Evolutionary conservation across 352 stramenopile genomes (phyloP).

Genomic region (Phytophthora quininea): DNA sequence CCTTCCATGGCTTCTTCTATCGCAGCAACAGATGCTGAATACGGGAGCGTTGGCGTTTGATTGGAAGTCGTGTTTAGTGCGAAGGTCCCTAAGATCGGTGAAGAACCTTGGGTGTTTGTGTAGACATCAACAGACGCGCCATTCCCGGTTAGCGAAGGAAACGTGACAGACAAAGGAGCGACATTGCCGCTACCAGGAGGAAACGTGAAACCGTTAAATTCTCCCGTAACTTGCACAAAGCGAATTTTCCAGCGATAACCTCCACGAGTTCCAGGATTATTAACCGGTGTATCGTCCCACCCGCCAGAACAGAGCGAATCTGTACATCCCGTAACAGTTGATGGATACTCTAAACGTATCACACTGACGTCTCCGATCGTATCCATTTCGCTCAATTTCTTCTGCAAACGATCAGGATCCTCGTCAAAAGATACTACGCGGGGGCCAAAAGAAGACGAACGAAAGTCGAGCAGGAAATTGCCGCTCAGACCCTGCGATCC

Average conservation of each 20-base stretch:
- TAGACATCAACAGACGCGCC: slow-evolving; percentile 56
- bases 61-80: slow-evolving; percentile 41
- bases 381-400: slow-evolving; percentile 96
- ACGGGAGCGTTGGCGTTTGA: slow-evolving; percentile 56
- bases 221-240: slow-evolving; percentile 73
- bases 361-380: slow-evolving; percentile 93
- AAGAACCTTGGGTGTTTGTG: slow-evolving; percentile 54
- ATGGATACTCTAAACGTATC: slow-evolving; percentile 88
- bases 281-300: slow-evolving; percentile 88
- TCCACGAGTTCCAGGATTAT: slow-evolving; percentile 72
- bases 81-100: slow-evolving; percentile 58
- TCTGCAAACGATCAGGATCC: slow-evolving; percentile 74
- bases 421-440: slow-evolving; percentile 90
- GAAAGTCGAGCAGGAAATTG: slow-evolving; percentile 92
- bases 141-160: slow-evolving; percentile 48
- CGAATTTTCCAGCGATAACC: slow-evolving; percentile 80
- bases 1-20: slow-evolving; percentile 76
- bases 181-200: slow-evolving; percentile 82
- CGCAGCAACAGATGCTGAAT: slow-evolving; percentile 59
- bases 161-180: slow-evolving; percentile 51
- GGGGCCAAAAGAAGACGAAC: slow-evolving; percentile 65
- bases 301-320: slow-evolving; percentile 79
- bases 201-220: slow-evolving; percentile 76
- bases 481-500: slow-evolving; percentile 90
- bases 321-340: slow-evolving; percentile 53